phyloP scores from a whole-genome alignment of 1,284 basidiomycete genomes.

The Singerocomus inundabilis region DNA sequence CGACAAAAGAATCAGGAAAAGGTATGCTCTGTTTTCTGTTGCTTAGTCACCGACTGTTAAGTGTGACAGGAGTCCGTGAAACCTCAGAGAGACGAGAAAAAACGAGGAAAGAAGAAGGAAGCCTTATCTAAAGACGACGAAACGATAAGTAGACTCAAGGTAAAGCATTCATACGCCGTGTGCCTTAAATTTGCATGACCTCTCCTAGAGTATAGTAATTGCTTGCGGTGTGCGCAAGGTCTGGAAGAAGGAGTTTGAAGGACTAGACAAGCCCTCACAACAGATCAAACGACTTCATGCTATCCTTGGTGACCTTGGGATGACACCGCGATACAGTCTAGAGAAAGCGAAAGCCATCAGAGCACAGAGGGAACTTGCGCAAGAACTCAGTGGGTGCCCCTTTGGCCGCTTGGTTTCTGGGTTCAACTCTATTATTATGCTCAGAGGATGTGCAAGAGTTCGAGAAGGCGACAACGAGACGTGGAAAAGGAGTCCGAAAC shows the following conservation, averaged over 20 bases:
- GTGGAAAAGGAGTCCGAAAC: slow-evolving; percentile 17
- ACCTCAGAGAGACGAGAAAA: slow-evolving; percentile 23
- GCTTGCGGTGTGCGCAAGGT: slow-evolving; percentile 81
- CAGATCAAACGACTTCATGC: slow-evolving; percentile 67
- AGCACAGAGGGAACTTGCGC: slow-evolving; percentile 67
- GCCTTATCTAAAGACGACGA: slow-evolving; percentile 52
- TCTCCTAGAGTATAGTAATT: slow-evolving; percentile 57
- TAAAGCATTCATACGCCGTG: slow-evolving; percentile 18
- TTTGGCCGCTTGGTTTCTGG: background rate
- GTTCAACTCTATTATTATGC: slow-evolving; percentile 1
- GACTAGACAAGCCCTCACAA: slow-evolving; percentile 52
- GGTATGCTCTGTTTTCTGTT: slow-evolving; percentile 13
- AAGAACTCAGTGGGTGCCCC: slow-evolving; percentile 69
- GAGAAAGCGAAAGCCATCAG: slow-evolving; percentile 77
- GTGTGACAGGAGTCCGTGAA: slow-evolving; percentile 14
- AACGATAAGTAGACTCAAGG: slow-evolving; percentile 60
- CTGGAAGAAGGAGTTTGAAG: slow-evolving; percentile 78
- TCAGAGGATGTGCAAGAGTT: slow-evolving; percentile 69
- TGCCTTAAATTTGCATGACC: background rate
- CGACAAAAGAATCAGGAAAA: slow-evolving; percentile 36
- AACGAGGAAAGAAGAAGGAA: slow-evolving; percentile 32
- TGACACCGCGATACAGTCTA: slow-evolving; percentile 74
- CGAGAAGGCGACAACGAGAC: slow-evolving; percentile 38
- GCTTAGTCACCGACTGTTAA: background rate
- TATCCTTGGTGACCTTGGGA: slow-evolving; percentile 71